Conservation (phyloP, 2,329 filamentous ascomycete species). For the Colletotrichum lini region DNA sequence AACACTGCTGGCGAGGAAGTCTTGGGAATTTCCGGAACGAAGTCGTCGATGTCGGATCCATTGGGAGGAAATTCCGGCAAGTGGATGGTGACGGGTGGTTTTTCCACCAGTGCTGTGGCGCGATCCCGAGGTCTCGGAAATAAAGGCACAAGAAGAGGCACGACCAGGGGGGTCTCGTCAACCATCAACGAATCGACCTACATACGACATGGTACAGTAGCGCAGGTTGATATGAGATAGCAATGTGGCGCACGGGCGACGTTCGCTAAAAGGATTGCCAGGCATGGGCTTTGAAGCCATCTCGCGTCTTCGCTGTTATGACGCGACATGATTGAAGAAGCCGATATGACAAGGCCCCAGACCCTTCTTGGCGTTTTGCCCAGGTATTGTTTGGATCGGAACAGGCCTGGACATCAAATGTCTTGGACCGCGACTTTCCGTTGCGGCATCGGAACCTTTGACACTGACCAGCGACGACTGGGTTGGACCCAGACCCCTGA, state of each 20-base stretch:
- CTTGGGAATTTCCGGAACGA: slow-evolving; percentile 23
- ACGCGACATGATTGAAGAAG: slow-evolving; percentile 23
- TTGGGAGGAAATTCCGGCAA: slow-evolving; percentile 1
- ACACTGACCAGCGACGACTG: neutral
- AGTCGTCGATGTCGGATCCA: slow-evolving; percentile 18
- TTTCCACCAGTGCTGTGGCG: slow-evolving; percentile 31
- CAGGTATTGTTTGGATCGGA: neutral
- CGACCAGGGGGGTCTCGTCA: neutral
- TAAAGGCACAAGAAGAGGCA: neutral
- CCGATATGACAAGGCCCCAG: slow-evolving; percentile 16
- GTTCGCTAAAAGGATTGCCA: neutral
- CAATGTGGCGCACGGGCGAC: slow-evolving; percentile 19
- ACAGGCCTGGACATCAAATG: neutral
- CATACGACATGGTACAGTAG: neutral
- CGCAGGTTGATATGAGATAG: neutral
- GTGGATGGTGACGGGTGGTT: slow-evolving; percentile 14
- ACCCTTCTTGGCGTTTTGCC: slow-evolving; percentile 1
- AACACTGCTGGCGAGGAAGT: neutral
- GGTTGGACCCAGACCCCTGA: neutral
- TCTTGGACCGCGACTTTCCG: slow-evolving; percentile 35
- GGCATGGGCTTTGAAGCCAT: slow-evolving; percentile 9
- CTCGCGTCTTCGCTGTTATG: slow-evolving; percentile 33
- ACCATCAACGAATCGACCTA: too few species aligned
- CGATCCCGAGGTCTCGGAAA: slow-evolving; percentile 28
- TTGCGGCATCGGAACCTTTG: slow-evolving; percentile 21